Base-by-base conservation (phyloP, 2,329 filamentous ascomycete species). In the Neobulgaria alba region DNA sequence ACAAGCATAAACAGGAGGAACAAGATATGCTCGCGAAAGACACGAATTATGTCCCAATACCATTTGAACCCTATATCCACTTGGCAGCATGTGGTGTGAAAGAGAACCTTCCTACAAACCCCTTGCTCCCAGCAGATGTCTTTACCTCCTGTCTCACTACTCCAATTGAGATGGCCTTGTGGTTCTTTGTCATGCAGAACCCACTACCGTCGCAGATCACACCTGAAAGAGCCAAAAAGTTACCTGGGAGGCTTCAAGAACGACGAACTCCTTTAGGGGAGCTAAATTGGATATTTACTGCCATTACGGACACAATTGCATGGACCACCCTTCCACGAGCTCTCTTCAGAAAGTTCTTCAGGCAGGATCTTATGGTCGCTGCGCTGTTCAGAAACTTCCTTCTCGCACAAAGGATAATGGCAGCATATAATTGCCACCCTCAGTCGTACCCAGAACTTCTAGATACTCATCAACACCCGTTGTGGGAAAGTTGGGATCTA, bases 241-340 rank as follows among this genome's bases (percentile, higher is more conserved):
- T 98, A 14, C 89, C 90, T 2, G 92, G 92, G 23, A 81, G 88
- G 47, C 75, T 96, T 31, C 90, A 95, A 58, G 92, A 98, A 63
- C 77, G 92, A 45, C 75, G 92, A 57, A 96, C 92, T 36, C 92
- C 92, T 7, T 73, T 98, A 23, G 92, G 92, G 47, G 92, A 98
- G 65, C 70, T 98, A 10, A 98, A 98, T 58, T 98, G 92, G 92
- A 98, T 98, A 26, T 96, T 98, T 59, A 98, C 92, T 1, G 92
- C 92, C 40, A 96, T 98, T 50, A 98, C 92, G 0, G 92, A 98
- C 60, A 96, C 90, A 1, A 98, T 98, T 55, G 92, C 92, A 0
- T 98, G 92, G 92, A 96, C 94, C 21, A 93, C 87, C 4, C 67
- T 98, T 3, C 86, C 89, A 3, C 82, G 90, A 33, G 78, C 88